Evolutionary conservation across 2,329 filamentous ascomycete genomes (phyloP).

Genomic region (Fusarium annulatum): DNA sequence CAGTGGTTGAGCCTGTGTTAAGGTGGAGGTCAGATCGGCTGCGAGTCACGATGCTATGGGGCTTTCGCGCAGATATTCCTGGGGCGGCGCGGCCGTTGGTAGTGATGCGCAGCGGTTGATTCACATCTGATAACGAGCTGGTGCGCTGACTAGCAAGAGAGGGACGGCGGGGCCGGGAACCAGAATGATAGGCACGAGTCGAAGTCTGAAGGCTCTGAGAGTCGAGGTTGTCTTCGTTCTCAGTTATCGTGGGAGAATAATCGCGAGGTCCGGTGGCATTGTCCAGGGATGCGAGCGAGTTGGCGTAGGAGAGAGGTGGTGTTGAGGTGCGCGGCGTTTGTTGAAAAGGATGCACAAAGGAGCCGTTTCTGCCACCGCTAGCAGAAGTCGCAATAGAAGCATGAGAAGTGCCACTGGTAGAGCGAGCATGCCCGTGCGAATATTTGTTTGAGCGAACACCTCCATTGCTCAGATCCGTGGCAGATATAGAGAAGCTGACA

Average conservation of each 20-base stretch:
- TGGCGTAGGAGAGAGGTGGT: slow-evolving; percentile 68
- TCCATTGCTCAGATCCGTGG: slow-evolving; percentile 48
- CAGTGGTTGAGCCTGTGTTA: slow-evolving; percentile 45
- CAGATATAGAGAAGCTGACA: slow-evolving; percentile 59
- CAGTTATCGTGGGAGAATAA: slow-evolving; percentile 66
- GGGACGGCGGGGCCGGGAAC: slow-evolving; percentile 44
- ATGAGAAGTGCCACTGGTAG: slow-evolving; percentile 68
- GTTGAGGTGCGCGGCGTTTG: slow-evolving; percentile 71
- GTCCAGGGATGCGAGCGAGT: slow-evolving; percentile 65
- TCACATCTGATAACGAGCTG: slow-evolving; percentile 50
- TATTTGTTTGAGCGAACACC: slow-evolving; percentile 54
- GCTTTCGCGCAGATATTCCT: slow-evolving; percentile 53
- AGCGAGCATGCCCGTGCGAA: slow-evolving; percentile 68
- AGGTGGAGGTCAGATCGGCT: slow-evolving; percentile 63
- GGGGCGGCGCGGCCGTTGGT: slow-evolving; percentile 45
- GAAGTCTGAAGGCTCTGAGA: slow-evolving; percentile 30
- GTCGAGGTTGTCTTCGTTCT: slow-evolving; percentile 60
- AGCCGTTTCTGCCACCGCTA: slow-evolving; percentile 62
- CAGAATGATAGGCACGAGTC: slow-evolving; percentile 35
- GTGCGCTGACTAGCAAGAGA: slow-evolving; percentile 50
- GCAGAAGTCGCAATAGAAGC: slow-evolving; percentile 65
- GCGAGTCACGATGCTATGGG: slow-evolving; percentile 47
- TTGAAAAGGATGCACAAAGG: slow-evolving; percentile 73
- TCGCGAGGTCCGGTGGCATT: slow-evolving; percentile 57
- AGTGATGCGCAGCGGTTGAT: slow-evolving; percentile 43